phyloP scores from a whole-genome alignment of 2,329 filamentous ascomycete genomes.

The Hypoxylon sp. region DNA sequence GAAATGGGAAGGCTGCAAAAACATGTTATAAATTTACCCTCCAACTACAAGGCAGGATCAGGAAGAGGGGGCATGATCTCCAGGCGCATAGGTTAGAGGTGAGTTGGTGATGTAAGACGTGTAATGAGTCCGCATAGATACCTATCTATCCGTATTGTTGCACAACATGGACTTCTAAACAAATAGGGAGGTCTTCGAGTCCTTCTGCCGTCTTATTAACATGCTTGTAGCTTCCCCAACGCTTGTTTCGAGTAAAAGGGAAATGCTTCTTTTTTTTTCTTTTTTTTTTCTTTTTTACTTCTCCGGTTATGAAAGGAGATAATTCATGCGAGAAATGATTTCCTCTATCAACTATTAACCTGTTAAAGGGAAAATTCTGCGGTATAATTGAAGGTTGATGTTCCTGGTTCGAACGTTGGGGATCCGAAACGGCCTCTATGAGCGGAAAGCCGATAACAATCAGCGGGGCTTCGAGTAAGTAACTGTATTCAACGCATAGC shows the following conservation, averaged over 20 bases:
- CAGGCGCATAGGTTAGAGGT: background rate
- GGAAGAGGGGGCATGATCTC: background rate
- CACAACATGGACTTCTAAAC: slow-evolving; percentile 62
- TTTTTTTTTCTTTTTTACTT: no score
- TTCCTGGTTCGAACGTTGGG: background rate
- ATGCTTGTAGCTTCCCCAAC: background rate
- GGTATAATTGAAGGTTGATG: background rate
- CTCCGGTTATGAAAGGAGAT: background rate
- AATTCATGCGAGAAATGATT: background rate
- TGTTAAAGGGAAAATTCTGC: background rate
- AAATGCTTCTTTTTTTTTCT: no score
- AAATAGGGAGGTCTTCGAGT: background rate
- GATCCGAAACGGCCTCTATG: background rate
- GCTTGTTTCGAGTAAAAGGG: background rate
- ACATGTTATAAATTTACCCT: background rate
- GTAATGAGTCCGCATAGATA: background rate
- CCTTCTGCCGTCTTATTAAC: background rate
- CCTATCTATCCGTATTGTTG: background rate
- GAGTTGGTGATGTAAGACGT: background rate
- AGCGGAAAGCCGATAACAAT: background rate
- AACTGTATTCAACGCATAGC: background rate
- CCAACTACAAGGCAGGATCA: background rate
- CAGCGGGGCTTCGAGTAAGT: background rate
- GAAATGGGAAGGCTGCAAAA: slow-evolving; percentile 3
- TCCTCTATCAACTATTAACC: background rate